A percentile compares a stretch with the other conserved stretches of the same genome.
phyloP scores from a whole-genome alignment of 179 eudicot species.

The Gypsophila paniculata region DNA sequence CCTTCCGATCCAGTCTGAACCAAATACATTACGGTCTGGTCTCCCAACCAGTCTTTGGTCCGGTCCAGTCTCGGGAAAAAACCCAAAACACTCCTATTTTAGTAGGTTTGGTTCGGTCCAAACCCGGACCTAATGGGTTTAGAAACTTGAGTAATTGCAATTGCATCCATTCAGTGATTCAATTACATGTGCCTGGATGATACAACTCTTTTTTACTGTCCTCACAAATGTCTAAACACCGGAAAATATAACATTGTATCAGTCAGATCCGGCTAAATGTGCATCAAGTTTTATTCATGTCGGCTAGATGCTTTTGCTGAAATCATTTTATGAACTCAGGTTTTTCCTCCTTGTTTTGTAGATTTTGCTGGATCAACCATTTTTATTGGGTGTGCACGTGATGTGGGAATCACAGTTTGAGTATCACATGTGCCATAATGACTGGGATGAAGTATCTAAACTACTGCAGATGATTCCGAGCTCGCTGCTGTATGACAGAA shows the following conservation, averaged over 20 bases:
- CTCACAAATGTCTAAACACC: background rate
- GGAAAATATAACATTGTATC: background rate
- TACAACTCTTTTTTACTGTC: background rate
- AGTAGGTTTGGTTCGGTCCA: no score
- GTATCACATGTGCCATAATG: constrained; percentile 76
- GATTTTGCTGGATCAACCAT: constrained; percentile 85
- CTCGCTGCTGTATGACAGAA: constrained; percentile 46
- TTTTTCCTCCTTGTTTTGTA: constrained; percentile 30
- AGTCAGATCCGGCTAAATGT: background rate
- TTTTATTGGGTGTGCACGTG: constrained; percentile 60
- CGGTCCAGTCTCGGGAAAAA: no score
- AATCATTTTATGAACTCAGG: background rate
- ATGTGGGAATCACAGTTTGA: constrained; percentile 96
- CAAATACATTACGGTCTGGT: no score
- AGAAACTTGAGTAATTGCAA: constrained; percentile 3
- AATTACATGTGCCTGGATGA: background rate
- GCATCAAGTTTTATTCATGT: background rate
- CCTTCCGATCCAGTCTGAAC: background rate
- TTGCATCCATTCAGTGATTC: background rate
- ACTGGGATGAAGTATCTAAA: constrained; percentile 71
- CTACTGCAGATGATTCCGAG: constrained; percentile 68
- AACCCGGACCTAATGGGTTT: no score
- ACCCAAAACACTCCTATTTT: no score
- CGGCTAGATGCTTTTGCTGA: background rate
- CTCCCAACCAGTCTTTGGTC: no score